These are phyloP conservation scores for Apiospora koreana DNA, from an alignment of 2,329 filamentous ascomycete genomes.

Conservation along the genomic window DNA sequence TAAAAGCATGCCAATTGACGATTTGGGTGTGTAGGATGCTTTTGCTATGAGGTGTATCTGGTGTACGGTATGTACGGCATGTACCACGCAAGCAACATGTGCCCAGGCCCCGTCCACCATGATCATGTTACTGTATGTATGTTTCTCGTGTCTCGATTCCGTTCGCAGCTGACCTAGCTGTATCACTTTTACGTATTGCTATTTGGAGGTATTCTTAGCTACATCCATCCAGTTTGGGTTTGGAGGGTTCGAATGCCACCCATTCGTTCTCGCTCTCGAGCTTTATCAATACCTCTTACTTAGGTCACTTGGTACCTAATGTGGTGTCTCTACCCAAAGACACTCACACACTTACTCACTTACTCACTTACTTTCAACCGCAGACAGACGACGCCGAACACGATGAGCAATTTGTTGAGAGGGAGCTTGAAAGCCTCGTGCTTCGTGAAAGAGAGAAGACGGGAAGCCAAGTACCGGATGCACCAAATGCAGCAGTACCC, in stretches of 20 bases:
- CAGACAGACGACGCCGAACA: neutral
- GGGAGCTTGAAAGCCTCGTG: neutral
- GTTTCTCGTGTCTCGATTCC: neutral
- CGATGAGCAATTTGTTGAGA: neutral
- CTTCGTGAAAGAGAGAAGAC: too few relatives aligned
- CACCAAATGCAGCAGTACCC: neutral
- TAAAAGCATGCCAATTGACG: neutral
- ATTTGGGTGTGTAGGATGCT: neutral
- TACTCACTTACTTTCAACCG: neutral
- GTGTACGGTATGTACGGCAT: neutral
- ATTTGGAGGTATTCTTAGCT: neutral
- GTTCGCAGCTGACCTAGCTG: constrained; percentile 2
- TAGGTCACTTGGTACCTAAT: too few relatives aligned
- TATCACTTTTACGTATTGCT: neutral
- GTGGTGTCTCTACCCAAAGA: too few relatives aligned
- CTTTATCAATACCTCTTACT: too few relatives aligned
- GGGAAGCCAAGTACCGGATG: neutral
- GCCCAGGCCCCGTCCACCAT: neutral
- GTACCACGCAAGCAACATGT: constrained; percentile 1
- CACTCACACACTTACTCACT: too few relatives aligned
- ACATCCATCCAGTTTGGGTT: neutral
- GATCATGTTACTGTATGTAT: constrained; percentile 1
- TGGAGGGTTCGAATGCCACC: neutral
- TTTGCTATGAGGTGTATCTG: neutral
- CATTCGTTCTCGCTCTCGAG: too few relatives aligned